Conservation (phyloP, 495 filamentous ascomycete species). For the Aspergillus panamensis region DNA sequence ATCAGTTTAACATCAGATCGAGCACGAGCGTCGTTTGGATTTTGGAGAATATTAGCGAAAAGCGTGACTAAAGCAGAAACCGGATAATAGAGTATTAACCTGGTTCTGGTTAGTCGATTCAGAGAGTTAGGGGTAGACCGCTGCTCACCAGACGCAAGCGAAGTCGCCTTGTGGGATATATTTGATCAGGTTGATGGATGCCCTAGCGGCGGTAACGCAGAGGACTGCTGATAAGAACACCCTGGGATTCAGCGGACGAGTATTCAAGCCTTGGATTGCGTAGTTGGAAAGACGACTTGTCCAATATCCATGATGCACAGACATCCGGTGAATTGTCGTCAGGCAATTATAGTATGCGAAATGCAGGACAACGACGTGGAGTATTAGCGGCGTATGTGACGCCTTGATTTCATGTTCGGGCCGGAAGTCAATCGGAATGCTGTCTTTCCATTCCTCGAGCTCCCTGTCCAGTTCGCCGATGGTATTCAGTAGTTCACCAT, state of each 20-base stretch:
- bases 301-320: slow-evolving; percentile 97
- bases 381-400: slow-evolving; percentile 79
- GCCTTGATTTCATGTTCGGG: slow-evolving; percentile 94
- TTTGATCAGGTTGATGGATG: slow-evolving; percentile 88
- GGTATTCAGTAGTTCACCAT: slow-evolving; percentile 90
- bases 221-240: slow-evolving; percentile 92
- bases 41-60: slow-evolving; percentile 96
- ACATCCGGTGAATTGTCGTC: slow-evolving; percentile 98
- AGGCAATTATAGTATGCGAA: slow-evolving; percentile 98
- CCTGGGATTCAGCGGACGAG: slow-evolving; percentile 82
- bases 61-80: slow-evolving; percentile 93
- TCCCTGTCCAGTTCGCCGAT: slow-evolving; percentile 94
- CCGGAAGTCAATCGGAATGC: slow-evolving; percentile 87
- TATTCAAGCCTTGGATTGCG: slow-evolving; percentile 89
- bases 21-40: slow-evolving; percentile 84
- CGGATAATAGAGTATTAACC: slow-evolving; percentile 96
- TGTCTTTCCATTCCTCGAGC: slow-evolving; percentile 94
- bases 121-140: no score
- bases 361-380: slow-evolving; percentile 90
- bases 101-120: slow-evolving; percentile 36
- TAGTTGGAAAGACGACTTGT: slow-evolving; percentile 92
- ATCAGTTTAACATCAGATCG: slow-evolving; percentile 86
- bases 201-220: slow-evolving; percentile 86
- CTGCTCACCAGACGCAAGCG: slow-evolving; percentile 86
- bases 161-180: slow-evolving; percentile 96